Base-by-base conservation (phyloP, 2,329 filamentous ascomycete genomes). In the Arthrobotrys iridis region DNA sequence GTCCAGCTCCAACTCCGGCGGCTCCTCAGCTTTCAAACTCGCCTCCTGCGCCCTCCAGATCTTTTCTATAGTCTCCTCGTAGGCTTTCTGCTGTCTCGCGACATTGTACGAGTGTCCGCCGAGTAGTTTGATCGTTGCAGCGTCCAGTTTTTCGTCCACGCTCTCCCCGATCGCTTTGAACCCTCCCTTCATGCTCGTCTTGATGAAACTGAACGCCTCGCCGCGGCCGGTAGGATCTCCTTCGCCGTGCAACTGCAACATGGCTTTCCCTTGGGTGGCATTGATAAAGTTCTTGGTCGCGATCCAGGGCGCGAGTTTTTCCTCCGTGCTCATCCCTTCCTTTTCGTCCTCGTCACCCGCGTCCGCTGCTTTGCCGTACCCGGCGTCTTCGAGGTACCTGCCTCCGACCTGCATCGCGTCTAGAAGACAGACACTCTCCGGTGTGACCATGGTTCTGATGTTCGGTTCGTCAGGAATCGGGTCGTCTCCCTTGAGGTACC, bases 21-120 rank as follows among this genome's bases (percentile, higher is more conserved):
- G 76, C 15, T 80, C 79, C 59, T 80, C 79, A 18, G 78, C 78
- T 6, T 77, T 78, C 22, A 80, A 63, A 37, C 78, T 78, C 7
- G 78, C 76, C 35, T 79, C 76, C 46, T 80, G 79, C 6, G 79
- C 64, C 75, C 93, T 90, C 95, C 95, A 99, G 76, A 98, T 97
- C 75, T 92, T 89, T 66, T 90, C 88, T 78, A 99, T 97, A 20
- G 93, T 93, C 62, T 93, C 90, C 78, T 96, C 93, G 81, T 99
- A 99, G 79, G 93, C 91, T 77, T 89, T 90, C 80, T 98, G 93
- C 82, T 99, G 95, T 78, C 92, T 90, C 80, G 94, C 95, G 75
- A 99, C 95, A 77, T 99, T 99, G 84, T 99, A 99, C 79, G 92
- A 93, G 83, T 99, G 95, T 0, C 95, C 95, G 65, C 93, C 93